Evolutionary conservation across 371 early-diverging fungal genomes (phyloP).

Genomic region (Apophysomyces ossiformis): DNA sequence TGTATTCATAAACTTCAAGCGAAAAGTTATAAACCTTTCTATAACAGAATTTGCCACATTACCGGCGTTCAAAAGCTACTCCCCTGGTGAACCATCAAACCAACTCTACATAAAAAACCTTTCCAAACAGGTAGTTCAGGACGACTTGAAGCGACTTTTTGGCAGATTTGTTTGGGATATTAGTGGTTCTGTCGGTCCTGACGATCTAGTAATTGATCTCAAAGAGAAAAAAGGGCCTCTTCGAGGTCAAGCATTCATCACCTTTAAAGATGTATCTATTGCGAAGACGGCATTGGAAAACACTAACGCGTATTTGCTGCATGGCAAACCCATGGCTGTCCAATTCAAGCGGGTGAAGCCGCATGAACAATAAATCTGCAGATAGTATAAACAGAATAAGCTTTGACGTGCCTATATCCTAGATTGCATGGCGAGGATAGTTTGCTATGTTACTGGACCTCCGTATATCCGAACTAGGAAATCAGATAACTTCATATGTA

Average conservation of each 20-base stretch:
- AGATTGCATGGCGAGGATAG: too few species aligned
- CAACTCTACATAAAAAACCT: slow-evolving; percentile 50
- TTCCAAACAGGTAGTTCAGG: slow-evolving; percentile 29
- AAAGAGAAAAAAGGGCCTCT: slow-evolving; percentile 38
- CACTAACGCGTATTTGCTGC: slow-evolving; percentile 35
- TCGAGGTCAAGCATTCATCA: slow-evolving; percentile 49
- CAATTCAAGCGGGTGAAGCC: slow-evolving; percentile 16
- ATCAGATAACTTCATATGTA: too few species aligned
- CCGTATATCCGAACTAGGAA: too few species aligned
- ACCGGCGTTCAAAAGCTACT: slow-evolving; percentile 40
- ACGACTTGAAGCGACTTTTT: slow-evolving; percentile 39
- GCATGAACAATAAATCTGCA: too few species aligned
- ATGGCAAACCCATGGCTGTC: slow-evolving; percentile 41
- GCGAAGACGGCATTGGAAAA: slow-evolving; percentile 39
- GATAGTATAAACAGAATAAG: too few species aligned
- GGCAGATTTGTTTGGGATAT: slow-evolving; percentile 23
- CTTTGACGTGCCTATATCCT: too few species aligned
- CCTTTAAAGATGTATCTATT: slow-evolving; percentile 19
- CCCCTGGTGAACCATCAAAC: slow-evolving; percentile 28
- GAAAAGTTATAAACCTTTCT: not conserved
- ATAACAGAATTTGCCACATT: slow-evolving; percentile 26
- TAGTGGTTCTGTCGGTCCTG: slow-evolving; percentile 1
- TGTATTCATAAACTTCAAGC: not conserved
- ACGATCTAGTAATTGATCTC: slow-evolving; percentile 29
- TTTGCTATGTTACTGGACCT: too few species aligned